Conservation (phyloP, 2,329 filamentous ascomycete genomes). For the Hymenotorrendiella dingleyae region DNA sequence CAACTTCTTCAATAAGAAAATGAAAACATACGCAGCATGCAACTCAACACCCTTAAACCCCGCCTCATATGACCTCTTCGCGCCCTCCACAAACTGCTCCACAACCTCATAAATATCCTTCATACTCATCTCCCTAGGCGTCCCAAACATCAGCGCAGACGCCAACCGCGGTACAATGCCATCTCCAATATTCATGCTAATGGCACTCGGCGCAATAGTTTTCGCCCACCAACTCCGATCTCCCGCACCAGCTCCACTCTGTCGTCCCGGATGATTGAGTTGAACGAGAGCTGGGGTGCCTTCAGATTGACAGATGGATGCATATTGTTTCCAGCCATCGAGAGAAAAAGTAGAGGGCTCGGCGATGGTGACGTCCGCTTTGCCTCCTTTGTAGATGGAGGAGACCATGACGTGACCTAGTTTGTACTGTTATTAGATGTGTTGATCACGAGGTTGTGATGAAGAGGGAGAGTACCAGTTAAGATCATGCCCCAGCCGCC, state of each 20-base stretch:
- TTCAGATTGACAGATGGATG: constrained; percentile 26
- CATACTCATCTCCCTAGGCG: constrained; percentile 49
- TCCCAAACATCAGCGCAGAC: constrained; percentile 38
- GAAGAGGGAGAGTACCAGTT: constrained; percentile 31
- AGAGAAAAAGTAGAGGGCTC: too few relatives aligned
- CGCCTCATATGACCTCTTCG: constrained; percentile 41
- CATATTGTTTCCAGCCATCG: constrained; percentile 37
- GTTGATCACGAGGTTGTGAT: too few relatives aligned
- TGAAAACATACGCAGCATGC: constrained; percentile 40
- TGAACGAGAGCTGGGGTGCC: constrained; percentile 39
- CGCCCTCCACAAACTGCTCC: constrained; percentile 45
- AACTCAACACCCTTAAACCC: constrained; percentile 50
- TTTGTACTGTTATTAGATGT: too few relatives aligned
- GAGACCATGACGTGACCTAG: too few relatives aligned
- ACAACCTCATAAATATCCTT: constrained; percentile 49
- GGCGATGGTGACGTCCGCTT: too few relatives aligned
- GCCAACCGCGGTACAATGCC: constrained; percentile 30
- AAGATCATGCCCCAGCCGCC: constrained; percentile 48
- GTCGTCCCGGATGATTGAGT: constrained; percentile 42
- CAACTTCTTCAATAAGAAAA: not conserved
- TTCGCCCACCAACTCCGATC: constrained; percentile 33
- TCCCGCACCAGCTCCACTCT: constrained; percentile 37
- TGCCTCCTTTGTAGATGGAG: too few relatives aligned
- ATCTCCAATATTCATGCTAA: constrained; percentile 37
- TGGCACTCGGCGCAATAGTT: constrained; percentile 38